These are phyloP conservation scores for Rhododendron molle DNA, from an alignment of 148 eudicot species.

Conservation along the genomic window DNA sequence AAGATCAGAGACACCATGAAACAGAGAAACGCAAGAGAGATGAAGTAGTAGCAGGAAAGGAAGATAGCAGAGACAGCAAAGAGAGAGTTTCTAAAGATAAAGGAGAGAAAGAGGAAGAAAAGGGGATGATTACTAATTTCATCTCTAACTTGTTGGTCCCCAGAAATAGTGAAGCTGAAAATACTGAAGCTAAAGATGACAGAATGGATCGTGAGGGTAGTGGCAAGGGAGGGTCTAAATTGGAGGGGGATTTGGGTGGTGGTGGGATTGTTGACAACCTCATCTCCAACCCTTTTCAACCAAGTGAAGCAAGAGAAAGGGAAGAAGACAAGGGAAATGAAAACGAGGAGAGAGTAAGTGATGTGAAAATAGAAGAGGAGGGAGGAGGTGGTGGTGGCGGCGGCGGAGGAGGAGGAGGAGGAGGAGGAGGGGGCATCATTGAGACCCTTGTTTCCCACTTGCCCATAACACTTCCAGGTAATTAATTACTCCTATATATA, in stretches of 20 bases:
- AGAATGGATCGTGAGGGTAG: neutral
- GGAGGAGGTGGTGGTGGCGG: neutral
- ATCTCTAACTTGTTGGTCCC: constrained; percentile 9
- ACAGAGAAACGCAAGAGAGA: neutral
- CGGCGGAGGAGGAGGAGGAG: too few relatives aligned
- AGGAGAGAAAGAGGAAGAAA: constrained; percentile 6
- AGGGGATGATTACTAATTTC: constrained; percentile 14
- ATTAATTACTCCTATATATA: neutral
- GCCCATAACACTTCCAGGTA: constrained; percentile 19
- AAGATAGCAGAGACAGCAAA: neutral
- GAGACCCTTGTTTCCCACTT: constrained; percentile 21
- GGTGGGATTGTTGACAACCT: constrained; percentile 19
- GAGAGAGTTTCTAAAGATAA: neutral
- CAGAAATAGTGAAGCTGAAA: neutral
- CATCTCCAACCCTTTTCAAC: constrained; percentile 22
- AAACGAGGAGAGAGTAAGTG: neutral
- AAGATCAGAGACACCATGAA: neutral
- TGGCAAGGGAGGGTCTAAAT: neutral
- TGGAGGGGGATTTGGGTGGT: neutral
- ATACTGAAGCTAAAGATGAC: neutral
- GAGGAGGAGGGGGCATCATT: neutral
- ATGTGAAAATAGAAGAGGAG: neutral
- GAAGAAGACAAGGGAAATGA: neutral
- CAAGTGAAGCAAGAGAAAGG: neutral
- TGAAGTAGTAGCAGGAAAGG: neutral